Conservation (phyloP, 352 stramenopile genomes). For the Phytopythium vexans region DNA sequence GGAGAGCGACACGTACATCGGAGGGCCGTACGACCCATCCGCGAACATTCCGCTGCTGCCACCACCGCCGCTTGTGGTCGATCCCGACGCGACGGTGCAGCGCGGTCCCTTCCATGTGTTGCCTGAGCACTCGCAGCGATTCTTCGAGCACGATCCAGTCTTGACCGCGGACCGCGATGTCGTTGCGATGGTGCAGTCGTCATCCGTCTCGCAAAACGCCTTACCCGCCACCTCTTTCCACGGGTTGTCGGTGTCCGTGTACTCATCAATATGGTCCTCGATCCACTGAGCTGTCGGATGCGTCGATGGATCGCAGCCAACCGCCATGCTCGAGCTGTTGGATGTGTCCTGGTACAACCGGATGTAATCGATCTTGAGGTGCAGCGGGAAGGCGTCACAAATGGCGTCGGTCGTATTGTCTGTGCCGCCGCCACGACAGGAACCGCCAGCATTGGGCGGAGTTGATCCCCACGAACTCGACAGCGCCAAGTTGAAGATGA, state of each 20-base stretch:
- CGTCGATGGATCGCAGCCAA: constrained; percentile 27
- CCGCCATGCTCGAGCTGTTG: constrained; percentile 10
- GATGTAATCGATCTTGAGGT: constrained; percentile 83
- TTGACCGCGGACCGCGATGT: too few species aligned
- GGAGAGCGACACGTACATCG: too few species aligned
- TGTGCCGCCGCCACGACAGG: constrained; percentile 20
- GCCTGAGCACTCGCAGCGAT: too few species aligned
- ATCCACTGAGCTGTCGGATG: constrained; percentile 37
- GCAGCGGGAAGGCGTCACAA: constrained; percentile 45
- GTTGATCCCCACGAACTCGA: constrained; percentile 28
- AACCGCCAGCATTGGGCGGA: constrained; percentile 28
- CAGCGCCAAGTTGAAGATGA: constrained; percentile 58
- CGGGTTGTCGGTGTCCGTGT: constrained; percentile 22
- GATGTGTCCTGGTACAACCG: constrained; percentile 72
- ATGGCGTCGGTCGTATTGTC: constrained; percentile 28
- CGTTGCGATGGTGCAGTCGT: constrained; percentile 33
- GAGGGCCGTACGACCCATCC: too few species aligned
- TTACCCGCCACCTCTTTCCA: constrained; percentile 16
- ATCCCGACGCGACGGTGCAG: too few species aligned
- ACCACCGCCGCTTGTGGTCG: too few species aligned
- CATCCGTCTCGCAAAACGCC: constrained; percentile 20
- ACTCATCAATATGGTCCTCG: constrained; percentile 24
- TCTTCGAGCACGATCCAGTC: too few species aligned
- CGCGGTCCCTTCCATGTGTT: too few species aligned
- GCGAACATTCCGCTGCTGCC: too few species aligned